phyloP scores from a whole-genome alignment of 192 early-diverging fungal species.

The Umbelopsis vinacea region DNA sequence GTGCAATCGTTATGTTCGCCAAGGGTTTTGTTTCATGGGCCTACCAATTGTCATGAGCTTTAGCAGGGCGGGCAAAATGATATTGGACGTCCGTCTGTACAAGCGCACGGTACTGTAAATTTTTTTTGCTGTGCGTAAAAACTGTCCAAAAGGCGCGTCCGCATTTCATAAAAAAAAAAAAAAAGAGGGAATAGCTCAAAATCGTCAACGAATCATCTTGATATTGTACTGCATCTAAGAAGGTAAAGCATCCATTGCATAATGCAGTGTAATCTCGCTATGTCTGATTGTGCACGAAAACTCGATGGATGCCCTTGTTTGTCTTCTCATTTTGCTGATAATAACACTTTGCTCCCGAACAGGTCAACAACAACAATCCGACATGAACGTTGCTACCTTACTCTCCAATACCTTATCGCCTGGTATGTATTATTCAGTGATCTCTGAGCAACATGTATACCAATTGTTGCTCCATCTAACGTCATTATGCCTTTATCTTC shows the following conservation, averaged over 20 bases:
- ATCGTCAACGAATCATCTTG: conserved; percentile 1
- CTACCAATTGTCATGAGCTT: conserved; percentile 10
- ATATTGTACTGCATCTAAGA: conserved; percentile 16
- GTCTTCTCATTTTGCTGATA: background rate
- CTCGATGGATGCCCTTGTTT: background rate
- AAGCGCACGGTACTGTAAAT: conserved; percentile 2
- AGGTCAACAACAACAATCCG: conserved; percentile 24
- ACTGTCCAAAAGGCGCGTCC: conserved; percentile 16
- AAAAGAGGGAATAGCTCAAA: background rate
- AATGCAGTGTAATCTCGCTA: background rate
- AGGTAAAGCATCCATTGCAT: conserved; percentile 6
- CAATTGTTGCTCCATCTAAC: background rate
- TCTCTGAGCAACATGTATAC: background rate
- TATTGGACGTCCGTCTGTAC: background rate
- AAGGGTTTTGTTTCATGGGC: background rate
- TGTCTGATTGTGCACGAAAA: background rate
- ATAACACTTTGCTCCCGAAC: background rate
- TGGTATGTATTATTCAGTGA: conserved; percentile 45
- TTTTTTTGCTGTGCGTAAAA: background rate
- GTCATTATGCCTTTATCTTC: background rate
- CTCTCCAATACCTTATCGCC: conserved; percentile 80
- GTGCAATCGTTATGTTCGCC: background rate
- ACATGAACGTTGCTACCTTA: conserved; percentile 74
- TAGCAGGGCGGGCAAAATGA: background rate
- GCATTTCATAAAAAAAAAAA: conserved; percentile 4